Base-by-base conservation (phyloP, 2,329 filamentous ascomycete species). In the Graphium sp. region DNA sequence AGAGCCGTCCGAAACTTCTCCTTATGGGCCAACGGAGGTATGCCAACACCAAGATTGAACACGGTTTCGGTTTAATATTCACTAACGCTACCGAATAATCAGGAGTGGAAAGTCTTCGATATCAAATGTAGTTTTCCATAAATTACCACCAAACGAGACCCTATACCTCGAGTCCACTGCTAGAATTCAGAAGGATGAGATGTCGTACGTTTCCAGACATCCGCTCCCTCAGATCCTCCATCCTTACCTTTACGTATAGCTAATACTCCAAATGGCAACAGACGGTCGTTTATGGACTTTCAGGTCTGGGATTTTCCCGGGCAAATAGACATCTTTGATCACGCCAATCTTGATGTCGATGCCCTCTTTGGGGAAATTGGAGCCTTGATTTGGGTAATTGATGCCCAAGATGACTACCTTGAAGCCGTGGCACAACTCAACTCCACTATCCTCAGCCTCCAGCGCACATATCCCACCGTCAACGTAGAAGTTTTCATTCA, bases 401-500 rank as follows among this genome's bases (percentile, higher is more conserved):
- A 98, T 47, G 87, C 89, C 1, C 89, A 98, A 52, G 89, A 98
- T 47, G 89, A 98, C 50, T 98, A 95, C 47, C 70, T 93, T 31
- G 84, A 94, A 49, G 81, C 85, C 12, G 81, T 98, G 26, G 71
- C 73, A 30, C 75, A 82, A 7, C 69, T 98, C 17, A 92, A 93
- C 51, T 64, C 73, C 31, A 93, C 85, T 6, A 92, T 95, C 36
- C 62, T 94, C 33, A 81, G 83, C 38, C 70, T 98, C 2, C 82
- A 93, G 47, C 74, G 83, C 39, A 74, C 72, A 35, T 94, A 92
- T 46, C 85, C 87, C 3, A 77, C 82, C 46, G 89, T 95, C 55
- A 93, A 94, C 51, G 80, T 98, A 39, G 87, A 95, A 48, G 87
- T 98, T 28, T 95, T 98, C 52, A 92, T 98, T 42, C 89, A 98